A percentile compares a stretch with the other conserved stretches of the same genome.
phyloP scores from a whole-genome alignment of 345 rosid species.

The Camelina laxa region DNA sequence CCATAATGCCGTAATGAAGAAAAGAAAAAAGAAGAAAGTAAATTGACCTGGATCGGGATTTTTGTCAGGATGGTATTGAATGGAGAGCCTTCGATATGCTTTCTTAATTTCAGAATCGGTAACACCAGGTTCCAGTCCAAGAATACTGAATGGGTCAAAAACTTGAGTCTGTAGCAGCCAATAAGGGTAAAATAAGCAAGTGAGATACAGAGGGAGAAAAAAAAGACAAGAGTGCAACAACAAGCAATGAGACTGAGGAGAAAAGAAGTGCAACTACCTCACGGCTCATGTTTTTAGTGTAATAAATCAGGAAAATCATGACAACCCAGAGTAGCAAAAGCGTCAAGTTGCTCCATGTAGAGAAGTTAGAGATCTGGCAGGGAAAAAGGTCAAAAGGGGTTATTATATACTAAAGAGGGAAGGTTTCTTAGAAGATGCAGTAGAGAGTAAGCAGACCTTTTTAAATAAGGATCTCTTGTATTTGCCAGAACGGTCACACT shows the following conservation, averaged over 20 bases:
- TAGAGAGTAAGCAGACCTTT: conserved; percentile 14
- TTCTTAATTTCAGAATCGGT: conserved; percentile 86
- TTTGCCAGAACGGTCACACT: conserved; percentile 84
- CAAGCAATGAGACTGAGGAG: conserved; percentile 29
- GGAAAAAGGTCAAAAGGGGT: neutral
- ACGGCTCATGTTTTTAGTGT: conserved; percentile 82
- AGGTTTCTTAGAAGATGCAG: too few relatives aligned
- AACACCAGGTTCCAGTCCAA: conserved; percentile 78
- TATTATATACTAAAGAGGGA: too few relatives aligned
- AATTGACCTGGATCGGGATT: conserved; percentile 97
- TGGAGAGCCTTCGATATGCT: conserved; percentile 87
- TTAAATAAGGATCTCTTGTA: conserved; percentile 82
- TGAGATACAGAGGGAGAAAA: neutral
- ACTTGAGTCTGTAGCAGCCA: conserved; percentile 65
- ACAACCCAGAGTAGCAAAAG: conserved; percentile 79
- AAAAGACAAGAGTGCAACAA: neutral
- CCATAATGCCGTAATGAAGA: neutral
- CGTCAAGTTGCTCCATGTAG: conserved; percentile 89
- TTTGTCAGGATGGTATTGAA: conserved; percentile 97
- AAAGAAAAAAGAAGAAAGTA: conserved; percentile 37
- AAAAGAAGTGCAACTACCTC: conserved; percentile 66
- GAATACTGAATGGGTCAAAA: conserved; percentile 87
- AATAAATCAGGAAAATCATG: conserved; percentile 87
- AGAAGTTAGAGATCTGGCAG: conserved; percentile 91
- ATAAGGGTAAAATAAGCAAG: conserved; percentile 22